Base-by-base conservation (phyloP, 495 filamentous ascomycete genomes). In the Neurospora cerealis region DNA sequence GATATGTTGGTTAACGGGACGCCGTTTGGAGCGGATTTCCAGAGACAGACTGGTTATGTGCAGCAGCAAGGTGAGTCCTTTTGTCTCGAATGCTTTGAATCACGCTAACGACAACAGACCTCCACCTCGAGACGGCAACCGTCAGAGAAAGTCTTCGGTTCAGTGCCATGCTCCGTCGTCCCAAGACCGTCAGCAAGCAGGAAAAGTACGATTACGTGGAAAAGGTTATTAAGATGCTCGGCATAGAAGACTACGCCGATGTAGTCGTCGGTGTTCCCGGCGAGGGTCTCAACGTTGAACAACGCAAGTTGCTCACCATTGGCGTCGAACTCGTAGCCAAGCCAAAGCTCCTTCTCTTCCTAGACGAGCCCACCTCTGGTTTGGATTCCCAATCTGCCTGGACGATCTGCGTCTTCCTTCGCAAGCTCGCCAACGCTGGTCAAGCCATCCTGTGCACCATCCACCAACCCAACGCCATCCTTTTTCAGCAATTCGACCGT, bases 321-420 rank as follows among this genome's bases (percentile, higher is more conserved):
- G 95, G 92, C 74, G 95, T 98, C 17, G 95, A 98, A 78, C 83
- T 98, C 3, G 95, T 93, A 2, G 93, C 95, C 10, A 96, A 94
- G 77, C 95, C 95, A 0, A 89, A 89, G 70, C 85, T 95, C 0
- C 70, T 93, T 4, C 87, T 94, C 74, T 94, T 94, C 79, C 80
- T 93, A 21, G 92, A 94, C 74, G 91, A 94, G 75, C 92, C 93
- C 4, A 94, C 92, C 5, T 91, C 88, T 70, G 95, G 95, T 72
- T 88, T 97, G 17, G 95, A 98, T 81, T 91, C 89, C 41, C 93
- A 97, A 77, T 90, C 90, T 3, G 93, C 95, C 0, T 94, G 87
- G 82, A 91, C 89, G 0, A 95, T 97, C 75, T 87, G 95, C 19
- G 86, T 89, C n/a, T 95, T 97, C 82, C 82, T 97, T 60, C 91